Evolutionary conservation across 257 asterid species (phyloP).

Genomic region (Solanum lycopersicoides): DNA sequence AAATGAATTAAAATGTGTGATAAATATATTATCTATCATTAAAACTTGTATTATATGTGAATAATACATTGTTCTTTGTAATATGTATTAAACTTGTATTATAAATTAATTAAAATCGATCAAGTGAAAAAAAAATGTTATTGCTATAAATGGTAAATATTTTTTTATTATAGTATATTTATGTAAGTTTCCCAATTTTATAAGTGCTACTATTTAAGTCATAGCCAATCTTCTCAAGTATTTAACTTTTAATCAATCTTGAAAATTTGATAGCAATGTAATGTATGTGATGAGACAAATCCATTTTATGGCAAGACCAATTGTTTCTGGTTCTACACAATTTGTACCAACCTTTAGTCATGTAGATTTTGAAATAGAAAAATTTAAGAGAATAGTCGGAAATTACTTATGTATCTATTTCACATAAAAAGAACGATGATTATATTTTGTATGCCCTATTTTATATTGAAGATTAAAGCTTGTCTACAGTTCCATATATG

Average conservation of each 20-base stretch:
- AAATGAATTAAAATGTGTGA: no score
- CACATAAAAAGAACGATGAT: neutral
- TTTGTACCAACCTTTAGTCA: neutral
- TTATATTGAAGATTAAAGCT: neutral
- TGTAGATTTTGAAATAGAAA: neutral
- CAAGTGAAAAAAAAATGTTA: no score
- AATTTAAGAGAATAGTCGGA: neutral
- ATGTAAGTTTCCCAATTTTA: no score
- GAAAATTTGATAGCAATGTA: neutral
- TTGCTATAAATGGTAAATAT: no score
- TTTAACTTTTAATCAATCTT: neutral
- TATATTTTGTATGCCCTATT: no score
- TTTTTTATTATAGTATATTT: no score
- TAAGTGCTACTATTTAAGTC: neutral
- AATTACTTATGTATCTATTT: neutral
- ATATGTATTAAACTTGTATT: no score
- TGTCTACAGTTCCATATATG: no score
- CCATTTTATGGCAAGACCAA: neutral
- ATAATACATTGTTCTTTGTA: no score
- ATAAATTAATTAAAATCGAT: no score
- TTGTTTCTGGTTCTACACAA: neutral
- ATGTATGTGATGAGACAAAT: neutral
- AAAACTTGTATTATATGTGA: no score
- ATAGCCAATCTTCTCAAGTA: neutral
- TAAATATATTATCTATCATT: no score